phyloP scores from a whole-genome alignment of 495 filamentous ascomycete species.

The Daldinia decipiens region DNA sequence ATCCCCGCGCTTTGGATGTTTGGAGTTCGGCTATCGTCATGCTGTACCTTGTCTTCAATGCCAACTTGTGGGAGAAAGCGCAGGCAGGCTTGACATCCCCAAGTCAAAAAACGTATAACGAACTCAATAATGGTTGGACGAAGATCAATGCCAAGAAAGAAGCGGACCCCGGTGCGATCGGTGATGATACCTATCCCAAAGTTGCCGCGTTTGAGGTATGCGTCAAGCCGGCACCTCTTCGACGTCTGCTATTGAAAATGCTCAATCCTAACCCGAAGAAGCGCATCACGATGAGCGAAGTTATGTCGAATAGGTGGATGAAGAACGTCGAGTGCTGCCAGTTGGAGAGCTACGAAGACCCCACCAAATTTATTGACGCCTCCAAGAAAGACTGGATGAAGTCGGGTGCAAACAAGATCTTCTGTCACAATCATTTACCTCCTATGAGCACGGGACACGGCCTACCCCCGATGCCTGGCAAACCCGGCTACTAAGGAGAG shows the following conservation, averaged over 20 bases:
- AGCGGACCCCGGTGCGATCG: constrained; percentile 54
- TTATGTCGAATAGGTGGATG: constrained; percentile 69
- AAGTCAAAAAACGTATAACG: constrained; percentile 59
- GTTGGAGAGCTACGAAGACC: constrained; percentile 67
- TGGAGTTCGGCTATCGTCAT: constrained; percentile 83
- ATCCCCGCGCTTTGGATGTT: constrained; percentile 78
- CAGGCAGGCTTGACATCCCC: constrained; percentile 50
- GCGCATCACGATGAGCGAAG: constrained; percentile 71
- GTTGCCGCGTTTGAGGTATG: constrained; percentile 59
- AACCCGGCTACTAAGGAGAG: constrained; percentile 54
- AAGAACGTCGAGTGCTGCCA: constrained; percentile 78
- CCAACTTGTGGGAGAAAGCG: constrained; percentile 72
- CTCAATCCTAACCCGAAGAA: constrained; percentile 74
- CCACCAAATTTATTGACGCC: constrained; percentile 60
- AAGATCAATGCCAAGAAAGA: constrained; percentile 65
- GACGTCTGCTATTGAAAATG: constrained; percentile 76
- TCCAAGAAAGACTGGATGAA: constrained; percentile 60
- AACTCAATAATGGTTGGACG: constrained; percentile 70
- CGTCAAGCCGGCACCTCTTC: constrained; percentile 63
- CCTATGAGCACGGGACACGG: constrained; percentile 55
- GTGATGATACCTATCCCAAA: constrained; percentile 63
- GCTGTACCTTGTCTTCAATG: constrained; percentile 71
- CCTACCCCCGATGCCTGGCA: constrained; percentile 60
- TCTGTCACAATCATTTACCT: constrained; percentile 62
- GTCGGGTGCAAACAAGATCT: constrained; percentile 54